Conservation (phyloP, 192 early-diverging fungal genomes). For the Jimgerdemannia flammicorona region DNA sequence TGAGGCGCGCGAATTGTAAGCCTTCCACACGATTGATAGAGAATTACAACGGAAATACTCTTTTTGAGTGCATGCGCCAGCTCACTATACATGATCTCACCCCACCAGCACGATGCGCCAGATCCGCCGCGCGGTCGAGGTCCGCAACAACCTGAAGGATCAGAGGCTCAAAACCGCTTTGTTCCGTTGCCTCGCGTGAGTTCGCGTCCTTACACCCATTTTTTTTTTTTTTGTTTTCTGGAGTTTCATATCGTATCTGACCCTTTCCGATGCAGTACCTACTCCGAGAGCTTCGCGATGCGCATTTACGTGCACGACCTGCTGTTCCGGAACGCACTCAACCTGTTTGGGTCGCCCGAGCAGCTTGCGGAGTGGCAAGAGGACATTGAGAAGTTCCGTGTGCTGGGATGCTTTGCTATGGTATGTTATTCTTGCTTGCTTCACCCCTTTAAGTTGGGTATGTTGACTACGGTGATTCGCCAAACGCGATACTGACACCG, state of each 20-base stretch:
- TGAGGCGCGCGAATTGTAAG: slow-evolving; percentile 51
- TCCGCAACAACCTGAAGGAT: slow-evolving; percentile 34
- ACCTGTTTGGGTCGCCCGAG: slow-evolving; percentile 53
- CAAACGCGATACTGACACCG: no score
- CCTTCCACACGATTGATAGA: not conserved
- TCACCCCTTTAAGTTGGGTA: not conserved
- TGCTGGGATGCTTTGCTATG: slow-evolving; percentile 67
- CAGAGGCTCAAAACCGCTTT: slow-evolving; percentile 31
- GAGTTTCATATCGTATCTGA: not conserved
- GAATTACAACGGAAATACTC: not conserved
- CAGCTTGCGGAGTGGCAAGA: slow-evolving; percentile 51
- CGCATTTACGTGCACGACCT: slow-evolving; percentile 58
- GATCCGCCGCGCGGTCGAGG: slow-evolving; percentile 36
- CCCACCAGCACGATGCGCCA: slow-evolving; percentile 45
- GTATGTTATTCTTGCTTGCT: slow-evolving; percentile 20
- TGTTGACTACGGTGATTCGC: no score
- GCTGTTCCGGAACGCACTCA: slow-evolving; percentile 51
- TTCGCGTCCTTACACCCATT: not conserved
- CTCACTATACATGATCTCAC: no score
- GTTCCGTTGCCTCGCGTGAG: slow-evolving; percentile 33
- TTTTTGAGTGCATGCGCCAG: not conserved
- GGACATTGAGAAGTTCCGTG: slow-evolving; percentile 47
- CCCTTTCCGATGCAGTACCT: slow-evolving; percentile 23
- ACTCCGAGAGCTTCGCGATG: slow-evolving; percentile 58
- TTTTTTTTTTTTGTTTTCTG: not conserved